These are phyloP conservation scores for Perkinsus chesapeaki DNA, from an alignment of 169 alveolate genomes.

Conservation along the genomic window DNA sequence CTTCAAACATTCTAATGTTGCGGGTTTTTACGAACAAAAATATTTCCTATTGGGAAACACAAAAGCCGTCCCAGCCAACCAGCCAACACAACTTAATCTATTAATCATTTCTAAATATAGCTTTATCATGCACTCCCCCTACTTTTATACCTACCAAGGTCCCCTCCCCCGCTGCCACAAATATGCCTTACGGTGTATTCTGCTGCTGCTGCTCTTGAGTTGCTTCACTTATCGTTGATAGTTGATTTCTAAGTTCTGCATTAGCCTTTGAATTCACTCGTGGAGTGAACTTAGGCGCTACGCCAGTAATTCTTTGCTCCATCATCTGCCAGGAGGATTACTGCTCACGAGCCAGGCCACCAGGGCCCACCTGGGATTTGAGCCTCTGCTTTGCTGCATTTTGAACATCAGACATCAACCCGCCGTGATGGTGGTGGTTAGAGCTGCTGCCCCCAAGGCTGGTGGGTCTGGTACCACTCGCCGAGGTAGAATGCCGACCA, in stretches of 20 bases:
- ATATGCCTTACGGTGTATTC: background rate
- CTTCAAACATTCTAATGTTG: background rate
- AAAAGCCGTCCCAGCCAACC: background rate
- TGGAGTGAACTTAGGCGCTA: background rate
- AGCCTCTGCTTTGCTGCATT: background rate
- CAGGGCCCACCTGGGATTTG: background rate
- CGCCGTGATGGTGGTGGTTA: background rate
- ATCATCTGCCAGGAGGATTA: background rate
- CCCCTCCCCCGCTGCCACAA: background rate
- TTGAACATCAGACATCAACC: background rate
- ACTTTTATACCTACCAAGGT: background rate
- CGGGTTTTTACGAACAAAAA: background rate
- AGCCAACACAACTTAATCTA: background rate
- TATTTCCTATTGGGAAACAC: background rate
- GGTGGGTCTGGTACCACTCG: background rate
- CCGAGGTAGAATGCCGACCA: background rate
- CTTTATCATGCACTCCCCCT: background rate
- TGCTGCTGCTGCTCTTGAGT: background rate
- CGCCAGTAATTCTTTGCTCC: background rate
- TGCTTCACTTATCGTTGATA: background rate
- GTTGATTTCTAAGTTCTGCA: background rate
- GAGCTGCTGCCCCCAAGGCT: slow-evolving; percentile 1
- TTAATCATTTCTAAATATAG: background rate
- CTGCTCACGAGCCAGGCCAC: background rate
- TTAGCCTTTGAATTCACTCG: background rate